Conservation (phyloP, 2,329 filamentous ascomycete species). For the Talaromyces sp. region DNA sequence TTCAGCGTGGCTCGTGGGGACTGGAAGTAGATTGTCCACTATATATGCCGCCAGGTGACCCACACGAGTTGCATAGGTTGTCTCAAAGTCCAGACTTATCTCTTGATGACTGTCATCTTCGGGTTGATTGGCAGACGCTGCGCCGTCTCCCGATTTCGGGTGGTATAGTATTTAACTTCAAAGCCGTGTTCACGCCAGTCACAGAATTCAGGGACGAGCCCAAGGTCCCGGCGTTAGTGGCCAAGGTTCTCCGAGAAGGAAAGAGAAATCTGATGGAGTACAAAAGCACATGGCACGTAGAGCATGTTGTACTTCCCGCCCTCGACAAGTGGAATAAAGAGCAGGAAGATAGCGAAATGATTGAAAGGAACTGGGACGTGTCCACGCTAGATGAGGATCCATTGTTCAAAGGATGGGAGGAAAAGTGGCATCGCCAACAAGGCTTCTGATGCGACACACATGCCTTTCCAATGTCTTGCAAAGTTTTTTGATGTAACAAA, state of each 20-base stretch:
- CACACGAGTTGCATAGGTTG: constrained; percentile 55
- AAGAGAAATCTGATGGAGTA: constrained; percentile 69
- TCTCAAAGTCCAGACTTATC: constrained; percentile 53
- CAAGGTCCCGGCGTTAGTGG: constrained; percentile 62
- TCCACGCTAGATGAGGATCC: constrained; percentile 68
- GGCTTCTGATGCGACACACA: constrained; percentile 43
- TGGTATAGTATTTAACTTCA: constrained; percentile 81
- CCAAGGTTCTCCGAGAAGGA: constrained; percentile 64
- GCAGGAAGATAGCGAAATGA: constrained; percentile 58
- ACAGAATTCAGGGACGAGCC: constrained; percentile 65
- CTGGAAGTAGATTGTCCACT: constrained; percentile 70
- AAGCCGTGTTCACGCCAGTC: constrained; percentile 73
- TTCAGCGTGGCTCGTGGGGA: constrained; percentile 80
- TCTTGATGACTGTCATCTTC: constrained; percentile 57
- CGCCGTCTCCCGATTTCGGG: constrained; percentile 70
- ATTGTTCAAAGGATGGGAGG: constrained; percentile 70
- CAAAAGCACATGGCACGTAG: constrained; percentile 74
- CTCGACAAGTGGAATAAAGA: constrained; percentile 59
- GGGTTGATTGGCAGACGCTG: constrained; percentile 85
- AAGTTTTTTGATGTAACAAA: not conserved
- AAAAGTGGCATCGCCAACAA: constrained; percentile 63
- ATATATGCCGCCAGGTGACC: constrained; percentile 65
- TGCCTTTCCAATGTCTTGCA: not conserved
- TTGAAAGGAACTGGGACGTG: constrained; percentile 59
- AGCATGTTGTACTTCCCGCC: constrained; percentile 63